phyloP scores from a whole-genome alignment of 148 eudicot species.

The Dianthus caryophyllus region DNA sequence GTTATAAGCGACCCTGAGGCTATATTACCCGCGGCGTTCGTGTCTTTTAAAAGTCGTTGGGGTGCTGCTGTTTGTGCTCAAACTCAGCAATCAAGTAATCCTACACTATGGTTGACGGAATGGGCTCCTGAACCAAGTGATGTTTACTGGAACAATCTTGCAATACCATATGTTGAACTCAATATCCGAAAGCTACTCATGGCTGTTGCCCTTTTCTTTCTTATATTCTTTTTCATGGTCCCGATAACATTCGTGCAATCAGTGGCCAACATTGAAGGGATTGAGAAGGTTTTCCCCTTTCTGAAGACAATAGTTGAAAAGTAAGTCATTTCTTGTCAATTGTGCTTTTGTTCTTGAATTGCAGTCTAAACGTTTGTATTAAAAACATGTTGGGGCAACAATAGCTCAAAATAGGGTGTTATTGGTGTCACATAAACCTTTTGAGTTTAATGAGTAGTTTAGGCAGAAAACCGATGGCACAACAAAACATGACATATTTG shows the following conservation, averaged over 20 bases:
- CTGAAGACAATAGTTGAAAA: constrained; percentile 44
- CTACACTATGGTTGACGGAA: constrained; percentile 84
- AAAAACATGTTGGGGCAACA: too few relatives aligned
- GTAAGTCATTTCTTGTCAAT: constrained; percentile 43
- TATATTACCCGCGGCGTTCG: constrained; percentile 92
- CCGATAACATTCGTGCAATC: constrained; percentile 93
- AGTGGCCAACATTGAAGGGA: constrained; percentile 80
- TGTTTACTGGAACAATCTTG: constrained; percentile 85
- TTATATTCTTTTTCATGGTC: constrained; percentile 87
- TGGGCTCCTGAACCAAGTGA: constrained; percentile 99
- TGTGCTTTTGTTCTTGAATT: neutral
- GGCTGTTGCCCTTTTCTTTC: constrained; percentile 73
- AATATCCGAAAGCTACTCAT: constrained; percentile 61
- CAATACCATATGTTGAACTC: constrained; percentile 81
- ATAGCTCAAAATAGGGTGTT: too few relatives aligned
- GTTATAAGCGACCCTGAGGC: constrained; percentile 69
- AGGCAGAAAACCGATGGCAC: too few relatives aligned
- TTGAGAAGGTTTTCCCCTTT: constrained; percentile 81
- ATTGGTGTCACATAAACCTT: too few relatives aligned
- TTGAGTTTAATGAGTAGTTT: too few relatives aligned
- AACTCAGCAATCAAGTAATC: constrained; percentile 84
- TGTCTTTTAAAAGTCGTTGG: constrained; percentile 87
- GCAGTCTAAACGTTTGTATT: neutral
- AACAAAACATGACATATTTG: too few relatives aligned
- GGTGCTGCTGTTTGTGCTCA: constrained; percentile 99